A percentile compares a stretch with the other conserved stretches of the same genome.
These are phyloP conservation scores for Heracleum sosnowskyi DNA, from an alignment of 129 eudicot genomes.

Conservation along the genomic window DNA sequence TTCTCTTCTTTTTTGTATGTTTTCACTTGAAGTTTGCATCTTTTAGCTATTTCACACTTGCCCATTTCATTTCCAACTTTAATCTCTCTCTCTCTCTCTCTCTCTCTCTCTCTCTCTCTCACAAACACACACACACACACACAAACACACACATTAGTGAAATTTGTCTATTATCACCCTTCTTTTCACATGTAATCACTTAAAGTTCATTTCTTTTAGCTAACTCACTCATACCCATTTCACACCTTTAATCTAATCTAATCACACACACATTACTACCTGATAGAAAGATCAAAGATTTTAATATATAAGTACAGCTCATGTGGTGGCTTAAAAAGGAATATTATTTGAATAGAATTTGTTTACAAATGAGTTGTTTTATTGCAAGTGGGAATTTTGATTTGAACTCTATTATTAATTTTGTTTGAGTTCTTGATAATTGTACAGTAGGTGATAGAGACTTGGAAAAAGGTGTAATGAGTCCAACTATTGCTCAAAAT, in stretches of 20 bases:
- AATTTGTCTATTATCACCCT: neutral
- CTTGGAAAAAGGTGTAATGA: conserved; percentile 38
- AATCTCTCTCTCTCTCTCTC: too few species aligned
- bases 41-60: neutral
- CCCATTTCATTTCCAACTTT: neutral
- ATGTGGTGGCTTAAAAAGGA: neutral
- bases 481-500: conserved; percentile 27
- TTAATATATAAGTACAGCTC: neutral
- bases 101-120: neutral
- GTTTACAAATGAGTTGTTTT: neutral
- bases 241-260: neutral
- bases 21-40: neutral
- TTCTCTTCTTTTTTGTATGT: neutral
- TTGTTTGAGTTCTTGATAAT: neutral
- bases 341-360: neutral
- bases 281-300: neutral
- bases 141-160: neutral
- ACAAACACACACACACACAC: neutral
- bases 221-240: neutral
- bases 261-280: neutral
- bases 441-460: conserved; percentile 17
- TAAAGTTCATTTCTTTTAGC: neutral
- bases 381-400: neutral
- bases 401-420: conserved; percentile 11
- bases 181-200: neutral